phyloP scores from a whole-genome alignment of 1,284 basidiomycete genomes.

The Cutaneotrichosporon cavernicola region DNA sequence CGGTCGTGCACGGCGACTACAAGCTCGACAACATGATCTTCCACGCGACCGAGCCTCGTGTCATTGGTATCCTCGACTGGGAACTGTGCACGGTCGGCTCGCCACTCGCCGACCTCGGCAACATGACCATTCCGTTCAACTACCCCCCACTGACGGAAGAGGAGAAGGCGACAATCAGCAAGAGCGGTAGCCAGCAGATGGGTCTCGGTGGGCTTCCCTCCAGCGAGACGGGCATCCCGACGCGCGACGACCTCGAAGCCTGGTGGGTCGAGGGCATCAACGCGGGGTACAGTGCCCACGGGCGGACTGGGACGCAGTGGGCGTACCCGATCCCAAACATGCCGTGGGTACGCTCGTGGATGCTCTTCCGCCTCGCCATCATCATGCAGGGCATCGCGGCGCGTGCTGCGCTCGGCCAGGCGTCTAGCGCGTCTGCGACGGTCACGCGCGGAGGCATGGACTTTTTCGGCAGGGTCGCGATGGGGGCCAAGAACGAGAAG shows the following conservation, averaged over 20 bases:
- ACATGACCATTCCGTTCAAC: constrained; percentile 57
- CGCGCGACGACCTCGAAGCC: constrained; percentile 67
- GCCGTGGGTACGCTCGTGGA: constrained; percentile 43
- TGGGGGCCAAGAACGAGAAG: constrained; percentile 58
- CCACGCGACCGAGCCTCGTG: constrained; percentile 83
- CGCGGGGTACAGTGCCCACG: constrained; percentile 32
- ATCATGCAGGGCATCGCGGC: constrained; percentile 94
- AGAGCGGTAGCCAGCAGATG: constrained; percentile 4
- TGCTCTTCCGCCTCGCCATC: constrained; percentile 65
- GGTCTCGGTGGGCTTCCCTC: constrained; percentile 64
- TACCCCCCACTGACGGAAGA: constrained; percentile 7
- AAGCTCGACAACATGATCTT: constrained; percentile 95
- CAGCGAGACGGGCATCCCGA: constrained; percentile 61
- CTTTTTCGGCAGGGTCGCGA: constrained; percentile 64
- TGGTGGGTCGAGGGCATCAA: constrained; percentile 52
- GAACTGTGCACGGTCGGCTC: constrained; percentile 89
- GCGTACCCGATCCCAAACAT: constrained; percentile 42
- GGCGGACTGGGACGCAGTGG: constrained; percentile 30
- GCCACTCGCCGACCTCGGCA: constrained; percentile 83
- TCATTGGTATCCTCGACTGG: constrained; percentile 96
- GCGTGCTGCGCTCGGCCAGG: constrained; percentile 76
- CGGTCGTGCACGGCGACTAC: constrained; percentile 85
- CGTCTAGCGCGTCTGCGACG: constrained; percentile 72
- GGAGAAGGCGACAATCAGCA: background rate
- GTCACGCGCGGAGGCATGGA: constrained; percentile 61